Evolutionary conservation across 345 rosid genomes (phyloP).

Genomic region (Triadica sebifera): DNA sequence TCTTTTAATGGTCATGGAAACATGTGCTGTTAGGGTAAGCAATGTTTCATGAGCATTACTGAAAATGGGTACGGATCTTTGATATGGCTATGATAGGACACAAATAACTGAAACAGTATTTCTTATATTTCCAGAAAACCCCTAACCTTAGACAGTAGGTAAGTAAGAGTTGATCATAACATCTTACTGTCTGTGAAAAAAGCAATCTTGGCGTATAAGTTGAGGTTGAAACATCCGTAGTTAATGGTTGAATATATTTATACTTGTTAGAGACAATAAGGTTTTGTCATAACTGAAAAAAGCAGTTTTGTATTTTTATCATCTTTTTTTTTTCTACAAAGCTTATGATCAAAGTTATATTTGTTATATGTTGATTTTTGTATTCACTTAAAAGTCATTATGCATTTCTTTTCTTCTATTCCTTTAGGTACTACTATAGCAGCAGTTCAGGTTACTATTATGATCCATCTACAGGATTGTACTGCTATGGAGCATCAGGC

Average conservation of each 20-base stretch:
- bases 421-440: constrained; percentile 84
- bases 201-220: neutral
- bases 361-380: neutral
- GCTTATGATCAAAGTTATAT: no score
- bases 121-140: neutral
- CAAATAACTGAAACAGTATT: neutral
- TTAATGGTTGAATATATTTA: neutral
- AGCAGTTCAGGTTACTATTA: constrained; percentile 86
- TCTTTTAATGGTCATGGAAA: neutral
- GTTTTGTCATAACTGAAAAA: no score
- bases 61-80: neutral
- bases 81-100: neutral
- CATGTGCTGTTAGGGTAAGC: neutral
- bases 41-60: neutral
- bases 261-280: neutral
- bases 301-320: neutral
- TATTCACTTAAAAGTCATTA: neutral
- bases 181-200: neutral
- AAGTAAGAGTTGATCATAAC: neutral
- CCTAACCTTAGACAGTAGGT: neutral
- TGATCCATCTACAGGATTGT: constrained; percentile 77
- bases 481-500: constrained; percentile 77
- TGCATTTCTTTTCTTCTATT: neutral
- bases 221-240: neutral
- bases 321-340: neutral